Percentiles rank a stretch among this genome's conserved stretches.
Evolutionary conservation across 208 protist genomes (phyloP).

Genomic region (Wallacemonas sp.): DNA sequence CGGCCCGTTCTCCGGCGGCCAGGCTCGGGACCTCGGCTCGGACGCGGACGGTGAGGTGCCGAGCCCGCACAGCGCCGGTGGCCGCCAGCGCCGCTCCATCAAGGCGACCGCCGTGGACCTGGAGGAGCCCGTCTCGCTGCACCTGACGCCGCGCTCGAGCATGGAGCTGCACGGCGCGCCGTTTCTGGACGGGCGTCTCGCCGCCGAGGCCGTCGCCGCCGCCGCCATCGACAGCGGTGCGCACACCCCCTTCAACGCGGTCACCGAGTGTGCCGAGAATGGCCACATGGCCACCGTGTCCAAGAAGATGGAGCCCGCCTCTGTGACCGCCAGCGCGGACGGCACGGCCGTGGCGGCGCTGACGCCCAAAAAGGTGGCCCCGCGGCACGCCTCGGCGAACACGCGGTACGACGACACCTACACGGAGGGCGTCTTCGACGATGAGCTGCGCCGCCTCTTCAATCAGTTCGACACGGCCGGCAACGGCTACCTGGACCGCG

Average conservation of each 20-base stretch:
- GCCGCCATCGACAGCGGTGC: neutral
- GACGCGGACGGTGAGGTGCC: neutral
- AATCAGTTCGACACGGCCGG: slow-evolving; percentile 53
- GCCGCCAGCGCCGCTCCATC: slow-evolving; percentile 13
- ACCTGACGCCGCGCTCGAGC: slow-evolving; percentile 14
- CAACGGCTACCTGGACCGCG: slow-evolving; percentile 68
- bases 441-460: slow-evolving; percentile 72
- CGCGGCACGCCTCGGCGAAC: neutral
- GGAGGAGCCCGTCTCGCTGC: slow-evolving; percentile 8
- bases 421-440: slow-evolving; percentile 37
- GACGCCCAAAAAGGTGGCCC: slow-evolving; percentile 5
- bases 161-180: neutral
- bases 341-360: neutral
- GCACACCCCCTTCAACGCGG: slow-evolving; percentile 1
- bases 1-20: neutral
- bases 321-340: neutral
- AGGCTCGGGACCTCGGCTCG: neutral
- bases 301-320: slow-evolving; percentile 18
- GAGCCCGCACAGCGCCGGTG: neutral
- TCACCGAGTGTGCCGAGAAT: neutral
- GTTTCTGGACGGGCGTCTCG: neutral
- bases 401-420: neutral
- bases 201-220: neutral
- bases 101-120: slow-evolving; percentile 7
- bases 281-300: slow-evolving; percentile 12